These are phyloP conservation scores for maize (Zea mays) DNA, from an alignment of 176 grass and related monocot species.

Conservation along the genomic window DNA sequence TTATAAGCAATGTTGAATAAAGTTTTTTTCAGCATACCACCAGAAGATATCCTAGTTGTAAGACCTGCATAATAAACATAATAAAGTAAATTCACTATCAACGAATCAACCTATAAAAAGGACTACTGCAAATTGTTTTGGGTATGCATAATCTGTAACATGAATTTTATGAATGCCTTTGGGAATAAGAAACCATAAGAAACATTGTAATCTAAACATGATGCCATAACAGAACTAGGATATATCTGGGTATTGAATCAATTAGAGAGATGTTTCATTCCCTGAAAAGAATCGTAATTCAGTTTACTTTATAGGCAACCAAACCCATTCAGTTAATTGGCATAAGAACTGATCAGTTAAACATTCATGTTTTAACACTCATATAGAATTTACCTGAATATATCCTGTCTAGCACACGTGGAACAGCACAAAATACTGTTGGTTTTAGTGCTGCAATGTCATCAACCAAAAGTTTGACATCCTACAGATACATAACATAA, in stretches of 20 bases:
- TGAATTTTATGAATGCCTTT: neutral
- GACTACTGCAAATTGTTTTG: neutral
- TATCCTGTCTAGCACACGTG: slow-evolving; percentile 90
- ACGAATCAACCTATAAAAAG: neutral
- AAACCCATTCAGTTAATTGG: neutral
- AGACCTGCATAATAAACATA: slow-evolving; percentile 60
- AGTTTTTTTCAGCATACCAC: slow-evolving; percentile 72
- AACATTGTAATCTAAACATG: slow-evolving; percentile 6
- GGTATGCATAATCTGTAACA: neutral
- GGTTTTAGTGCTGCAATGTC: slow-evolving; percentile 80
- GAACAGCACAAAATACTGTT: slow-evolving; percentile 88
- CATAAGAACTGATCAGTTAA: neutral
- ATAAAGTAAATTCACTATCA: neutral
- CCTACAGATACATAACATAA: slow-evolving; percentile 50
- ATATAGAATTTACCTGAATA: slow-evolving; percentile 68
- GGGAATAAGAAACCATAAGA: neutral
- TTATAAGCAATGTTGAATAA: slow-evolving; percentile 40
- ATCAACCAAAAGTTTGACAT: slow-evolving; percentile 85
- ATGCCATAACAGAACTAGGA: neutral
- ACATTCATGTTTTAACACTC: neutral
- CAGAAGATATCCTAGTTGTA: slow-evolving; percentile 61
- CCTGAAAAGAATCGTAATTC: neutral
- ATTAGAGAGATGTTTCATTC: slow-evolving; percentile 17
- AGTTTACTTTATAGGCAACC: slow-evolving; percentile 4
- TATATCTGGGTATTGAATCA: neutral